Evolutionary conservation across 768 basidiomycete genomes (phyloP).

Genomic region (Ramaria sp.): DNA sequence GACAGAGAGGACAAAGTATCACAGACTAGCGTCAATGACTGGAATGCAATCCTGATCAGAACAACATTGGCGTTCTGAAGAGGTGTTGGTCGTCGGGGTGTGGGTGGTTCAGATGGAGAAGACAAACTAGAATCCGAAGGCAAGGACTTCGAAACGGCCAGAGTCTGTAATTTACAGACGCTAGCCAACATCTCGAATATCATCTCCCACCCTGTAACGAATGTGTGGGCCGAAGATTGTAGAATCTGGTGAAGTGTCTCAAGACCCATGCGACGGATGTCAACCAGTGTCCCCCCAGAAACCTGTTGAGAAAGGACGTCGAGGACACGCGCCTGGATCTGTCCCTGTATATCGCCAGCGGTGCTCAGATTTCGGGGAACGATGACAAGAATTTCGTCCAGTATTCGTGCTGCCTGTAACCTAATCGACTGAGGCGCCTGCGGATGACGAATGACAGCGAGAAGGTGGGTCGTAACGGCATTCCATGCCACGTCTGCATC

Average conservation of each 20-base stretch:
- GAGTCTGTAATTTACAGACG: slow-evolving; percentile 56
- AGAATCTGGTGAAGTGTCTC: slow-evolving; percentile 86
- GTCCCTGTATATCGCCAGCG: slow-evolving; percentile 47
- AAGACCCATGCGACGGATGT: slow-evolving; percentile 73
- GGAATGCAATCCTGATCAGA: slow-evolving; percentile 88
- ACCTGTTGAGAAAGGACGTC: slow-evolving; percentile 77
- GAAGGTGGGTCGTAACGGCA: slow-evolving; percentile 66
- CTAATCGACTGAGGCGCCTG: slow-evolving; percentile 70
- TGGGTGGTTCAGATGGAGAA: not conserved
- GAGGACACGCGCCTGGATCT: slow-evolving; percentile 76
- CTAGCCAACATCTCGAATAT: slow-evolving; percentile 90
- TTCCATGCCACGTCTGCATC: slow-evolving; percentile 80
- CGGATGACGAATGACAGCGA: slow-evolving; percentile 60
- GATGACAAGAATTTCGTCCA: slow-evolving; percentile 73
- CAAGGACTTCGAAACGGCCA: slow-evolving; percentile 30
- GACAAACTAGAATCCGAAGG: slow-evolving; percentile 11
- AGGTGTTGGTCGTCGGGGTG: slow-evolving; percentile 27
- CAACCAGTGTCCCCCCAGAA: slow-evolving; percentile 20
- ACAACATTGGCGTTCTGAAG: slow-evolving; percentile 56
- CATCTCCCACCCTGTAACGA: slow-evolving; percentile 86
- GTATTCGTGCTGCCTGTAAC: slow-evolving; percentile 76
- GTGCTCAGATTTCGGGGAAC: slow-evolving; percentile 58
- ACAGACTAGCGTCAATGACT: slow-evolving; percentile 87
- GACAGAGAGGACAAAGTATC: slow-evolving; percentile 82
- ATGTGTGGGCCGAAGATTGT: slow-evolving; percentile 82